Percentiles rank a stretch among this genome's conserved stretches.
Evolutionary conservation across 2,329 filamentous ascomycete species (phyloP).

Genomic region (Ciborinia camelliae): DNA sequence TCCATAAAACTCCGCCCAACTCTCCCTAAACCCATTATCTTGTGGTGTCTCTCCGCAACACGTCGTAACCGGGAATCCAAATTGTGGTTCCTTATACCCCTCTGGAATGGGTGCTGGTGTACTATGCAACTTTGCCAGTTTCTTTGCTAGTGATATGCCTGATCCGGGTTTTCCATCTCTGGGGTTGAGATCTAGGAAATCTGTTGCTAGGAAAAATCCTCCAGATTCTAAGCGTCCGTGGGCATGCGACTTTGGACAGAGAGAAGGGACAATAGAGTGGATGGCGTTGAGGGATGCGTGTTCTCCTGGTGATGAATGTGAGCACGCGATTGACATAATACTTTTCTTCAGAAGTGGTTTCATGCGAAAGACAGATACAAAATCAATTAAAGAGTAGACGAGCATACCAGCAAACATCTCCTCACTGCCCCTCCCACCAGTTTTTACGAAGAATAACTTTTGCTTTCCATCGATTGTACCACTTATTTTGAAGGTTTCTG

Average conservation of each 20-base stretch:
- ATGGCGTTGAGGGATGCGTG: constrained; percentile 82
- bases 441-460: constrained; percentile 69
- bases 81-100: constrained; percentile 58
- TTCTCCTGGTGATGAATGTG: constrained; percentile 58
- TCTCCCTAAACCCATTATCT: constrained; percentile 67
- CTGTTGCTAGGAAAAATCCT: constrained; percentile 61
- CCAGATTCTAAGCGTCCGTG: constrained; percentile 56
- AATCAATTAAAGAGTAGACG: constrained; percentile 9
- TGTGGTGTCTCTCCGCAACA: constrained; percentile 85
- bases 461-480: constrained; percentile 37
- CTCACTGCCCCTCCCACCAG: constrained; percentile 55
- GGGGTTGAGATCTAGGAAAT: constrained; percentile 68
- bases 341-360: neutral
- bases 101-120: constrained; percentile 65
- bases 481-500: constrained; percentile 61
- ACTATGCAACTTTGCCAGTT: constrained; percentile 75
- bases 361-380: neutral
- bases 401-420: constrained; percentile 66
- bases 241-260: constrained; percentile 74
- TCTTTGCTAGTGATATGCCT: constrained; percentile 59
- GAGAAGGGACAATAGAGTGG: constrained; percentile 62
- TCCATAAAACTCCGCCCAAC: constrained; percentile 85
- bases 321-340: constrained; percentile 7
- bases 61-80: constrained; percentile 80
- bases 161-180: constrained; percentile 37